Evolutionary conservation across 441 rosid species (phyloP).

Genomic region (Isatis lusitanica): DNA sequence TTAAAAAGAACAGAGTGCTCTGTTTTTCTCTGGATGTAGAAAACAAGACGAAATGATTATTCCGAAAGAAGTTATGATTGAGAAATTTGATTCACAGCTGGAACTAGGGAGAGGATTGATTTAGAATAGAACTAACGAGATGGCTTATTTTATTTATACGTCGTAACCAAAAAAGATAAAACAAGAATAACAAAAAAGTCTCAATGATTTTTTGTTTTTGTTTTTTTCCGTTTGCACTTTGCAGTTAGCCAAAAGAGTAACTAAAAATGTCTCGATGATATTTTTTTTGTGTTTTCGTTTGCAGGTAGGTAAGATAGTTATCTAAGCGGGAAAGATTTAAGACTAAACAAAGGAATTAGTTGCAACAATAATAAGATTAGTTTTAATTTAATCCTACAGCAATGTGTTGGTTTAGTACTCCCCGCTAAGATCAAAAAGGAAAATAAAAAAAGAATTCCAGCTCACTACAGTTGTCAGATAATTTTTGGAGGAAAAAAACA

Average conservation of each 20-base stretch:
- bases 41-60: background rate
- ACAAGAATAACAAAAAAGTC: conserved; percentile 7
- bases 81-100: background rate
- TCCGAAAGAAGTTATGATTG: background rate
- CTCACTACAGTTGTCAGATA: conserved; percentile 1
- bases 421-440: conserved; percentile 8
- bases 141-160: conserved; percentile 9
- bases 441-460: background rate
- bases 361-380: conserved; percentile 4
- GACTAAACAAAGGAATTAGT: conserved; percentile 25
- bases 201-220: background rate
- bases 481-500: background rate
- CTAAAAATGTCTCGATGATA: background rate
- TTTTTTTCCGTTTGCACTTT: too few species aligned
- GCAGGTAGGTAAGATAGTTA: background rate
- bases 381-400: background rate
- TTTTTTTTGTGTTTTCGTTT: background rate
- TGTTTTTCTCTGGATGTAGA: conserved; percentile 2
- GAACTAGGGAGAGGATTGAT: background rate
- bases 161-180: background rate
- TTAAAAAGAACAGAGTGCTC: conserved; percentile 1
- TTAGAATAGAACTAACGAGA: background rate
- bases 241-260: background rate
- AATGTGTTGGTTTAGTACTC: background rate
- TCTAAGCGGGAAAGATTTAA: background rate